Evolutionary conservation across 306 rosid genomes (phyloP), one percentile per base, ranked within the genome.

Genomic region (Chamaecrista fasciculata): DNA sequence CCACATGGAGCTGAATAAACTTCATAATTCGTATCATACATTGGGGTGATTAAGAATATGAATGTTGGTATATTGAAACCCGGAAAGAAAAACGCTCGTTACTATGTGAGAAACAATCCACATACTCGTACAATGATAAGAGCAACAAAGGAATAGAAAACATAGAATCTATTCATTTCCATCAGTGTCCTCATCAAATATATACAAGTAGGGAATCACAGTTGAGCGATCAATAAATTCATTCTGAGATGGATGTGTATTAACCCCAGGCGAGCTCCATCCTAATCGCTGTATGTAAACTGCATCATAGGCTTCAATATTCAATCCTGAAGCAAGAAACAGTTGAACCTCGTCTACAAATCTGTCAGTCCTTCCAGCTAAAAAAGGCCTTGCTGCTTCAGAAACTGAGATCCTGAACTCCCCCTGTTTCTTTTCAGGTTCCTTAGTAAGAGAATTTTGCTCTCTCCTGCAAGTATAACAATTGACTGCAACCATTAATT

Each of bases 241-340:
- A 77, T 48, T 83, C 59, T 79, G 75, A 58, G 76, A 28, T 31
- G 79, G 81, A 70, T 79, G 85, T 10, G 81, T 53, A 51, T 78
- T 76, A 21, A 52, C 62, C 58, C 80, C 80, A 1, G 87, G 86
- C 5, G 84, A 74, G 68, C 87, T 86, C 94, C 98, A 85, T 43
- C 96, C 92, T 71, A 90, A 66, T 52, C 96, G 74, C 72, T 94
- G 98, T 47, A 79, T 79, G 77, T 83, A 90, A 62, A 85, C 97
- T 15, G 92, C 88, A 68, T 90, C 97, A 20, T 85, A 88, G 9
- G 96, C 98, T 83, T 88, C 95, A 18, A 94, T 82, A 66, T 84
- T 90, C 80, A 94, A 83, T 46, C 92, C 89, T 18, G 97, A 94
- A 72, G 95, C 91, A 77, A 94, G 89, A 88, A 90, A 94, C 40